Conservation (phyloP, 768 basidiomycete genomes). For the Omphalotus guepiniiformis region DNA sequence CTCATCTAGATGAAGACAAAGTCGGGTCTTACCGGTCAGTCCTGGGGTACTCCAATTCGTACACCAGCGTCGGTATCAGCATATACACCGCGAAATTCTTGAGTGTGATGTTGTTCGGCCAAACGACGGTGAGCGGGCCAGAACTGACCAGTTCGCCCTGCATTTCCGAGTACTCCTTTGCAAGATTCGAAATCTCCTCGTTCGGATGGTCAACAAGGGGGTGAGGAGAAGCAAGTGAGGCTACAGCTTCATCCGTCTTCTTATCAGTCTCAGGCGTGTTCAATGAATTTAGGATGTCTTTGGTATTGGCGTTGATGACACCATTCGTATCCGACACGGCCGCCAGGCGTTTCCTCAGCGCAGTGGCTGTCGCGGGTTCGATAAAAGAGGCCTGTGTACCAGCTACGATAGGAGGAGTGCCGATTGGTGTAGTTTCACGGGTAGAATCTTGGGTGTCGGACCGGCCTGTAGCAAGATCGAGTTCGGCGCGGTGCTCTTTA, state of each 20-base stretch:
- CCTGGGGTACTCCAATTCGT: constrained; percentile 94
- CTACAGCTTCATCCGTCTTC: constrained; percentile 4
- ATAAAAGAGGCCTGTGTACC: constrained; percentile 49
- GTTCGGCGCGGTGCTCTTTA: constrained; percentile 35
- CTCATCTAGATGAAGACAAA: neutral
- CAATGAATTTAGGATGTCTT: neutral
- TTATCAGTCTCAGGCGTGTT: neutral
- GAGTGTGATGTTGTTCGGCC: constrained; percentile 82
- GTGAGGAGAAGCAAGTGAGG: constrained; percentile 26
- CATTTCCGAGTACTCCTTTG: constrained; percentile 72
- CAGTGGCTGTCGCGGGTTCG: constrained; percentile 46
- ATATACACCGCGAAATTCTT: constrained; percentile 83
- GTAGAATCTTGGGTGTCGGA: constrained; percentile 21
- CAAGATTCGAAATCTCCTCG: constrained; percentile 57
- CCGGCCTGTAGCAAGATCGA: constrained; percentile 26
- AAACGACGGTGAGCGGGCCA: constrained; percentile 64
- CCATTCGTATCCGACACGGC: constrained; percentile 25
- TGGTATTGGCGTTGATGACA: constrained; percentile 17
- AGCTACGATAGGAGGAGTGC: constrained; percentile 41
- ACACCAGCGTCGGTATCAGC: constrained; percentile 88
- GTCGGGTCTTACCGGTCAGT: constrained; percentile 61
- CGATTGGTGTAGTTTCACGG: constrained; percentile 28
- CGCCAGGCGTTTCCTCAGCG: constrained; percentile 55
- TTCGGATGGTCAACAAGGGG: constrained; percentile 65
- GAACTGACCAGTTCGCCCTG: constrained; percentile 70